Evolutionary conservation across 495 filamentous ascomycete genomes (phyloP), one percentile per base, ranked within the genome.

Genomic region (Podospora appendiculata): DNA sequence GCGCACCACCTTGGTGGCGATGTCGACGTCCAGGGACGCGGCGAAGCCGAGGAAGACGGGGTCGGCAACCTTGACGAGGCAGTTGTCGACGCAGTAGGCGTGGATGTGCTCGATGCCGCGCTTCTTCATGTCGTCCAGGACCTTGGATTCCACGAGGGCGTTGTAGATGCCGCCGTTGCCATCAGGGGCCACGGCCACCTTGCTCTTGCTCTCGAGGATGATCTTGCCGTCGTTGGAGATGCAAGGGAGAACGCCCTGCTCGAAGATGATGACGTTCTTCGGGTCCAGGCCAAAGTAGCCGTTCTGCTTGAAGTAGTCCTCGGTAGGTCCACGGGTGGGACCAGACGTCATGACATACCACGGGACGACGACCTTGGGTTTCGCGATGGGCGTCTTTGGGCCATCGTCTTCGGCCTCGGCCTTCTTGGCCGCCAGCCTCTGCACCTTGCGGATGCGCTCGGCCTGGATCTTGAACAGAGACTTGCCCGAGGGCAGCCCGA

Each of bases 301-400:
- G 71, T 96, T 75, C 65, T 94, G 73, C 69, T 87, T 74, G 69
- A 99, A 99, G 76, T 90, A 99, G 50, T 85, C 79, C 78, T 95
- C 88, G 8, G 93, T 99, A 9, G 90, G 87, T 49, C 82, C 81
- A 58, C 91, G 80, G 11, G 93, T 99, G n/a, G 93, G 94, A 9
- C 93, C 93, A 59, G 89, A 95, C 54, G 93, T 99, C 93, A 99
- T 99, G 63, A 99, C 86, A 73, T 97, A 99, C 93, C 93, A 99
- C 7, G 93, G 94, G 33, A 99, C 84, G 8, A 85, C 79, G 33
- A 87, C 85, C 52, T 79, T 76, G 57, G 73, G 9, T 13, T 38
- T 38, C 10, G 9, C 36, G 10, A 38, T 13, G 36, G 36, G 36
- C 25, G 25, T 25, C 25, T 25, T 25, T 25, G 25, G 25, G 25